A percentile compares a stretch with the other conserved stretches of the same genome.
Conservation (phyloP, 352 stramenopile species). For the Pythium sukuiense region DNA sequence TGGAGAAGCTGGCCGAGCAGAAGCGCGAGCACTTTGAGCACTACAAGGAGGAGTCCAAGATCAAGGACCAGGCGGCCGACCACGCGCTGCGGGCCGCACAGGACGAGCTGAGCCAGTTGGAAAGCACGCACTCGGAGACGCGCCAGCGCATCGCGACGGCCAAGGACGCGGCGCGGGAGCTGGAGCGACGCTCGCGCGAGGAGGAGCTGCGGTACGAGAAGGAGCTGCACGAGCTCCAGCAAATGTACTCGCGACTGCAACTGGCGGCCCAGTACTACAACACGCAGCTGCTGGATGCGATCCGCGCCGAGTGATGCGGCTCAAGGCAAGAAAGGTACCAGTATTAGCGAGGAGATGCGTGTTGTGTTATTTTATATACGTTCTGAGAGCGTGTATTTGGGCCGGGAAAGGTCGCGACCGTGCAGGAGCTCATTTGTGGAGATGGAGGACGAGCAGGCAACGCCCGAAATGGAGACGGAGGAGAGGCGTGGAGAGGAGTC, state of each 20-base stretch:
- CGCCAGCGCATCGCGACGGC: slow-evolving; percentile 56
- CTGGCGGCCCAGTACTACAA: slow-evolving; percentile 72
- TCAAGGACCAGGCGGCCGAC: slow-evolving; percentile 60
- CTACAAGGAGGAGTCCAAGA: slow-evolving; percentile 61
- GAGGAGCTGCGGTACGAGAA: slow-evolving; percentile 64
- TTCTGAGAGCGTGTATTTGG: background rate
- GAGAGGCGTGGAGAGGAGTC: background rate
- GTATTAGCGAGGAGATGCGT: background rate
- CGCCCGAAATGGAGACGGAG: slow-evolving; percentile 1
- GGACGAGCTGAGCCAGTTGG: slow-evolving; percentile 56
- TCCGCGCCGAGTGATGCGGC: slow-evolving; percentile 24
- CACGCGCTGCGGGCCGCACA: slow-evolving; percentile 54
- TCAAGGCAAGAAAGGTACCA: background rate
- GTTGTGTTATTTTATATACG: slow-evolving; percentile 20
- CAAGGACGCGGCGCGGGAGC: slow-evolving; percentile 51
- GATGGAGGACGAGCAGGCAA: slow-evolving; percentile 2
- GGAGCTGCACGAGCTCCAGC: slow-evolving; percentile 58
- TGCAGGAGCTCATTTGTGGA: slow-evolving; percentile 5
- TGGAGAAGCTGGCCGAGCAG: slow-evolving; percentile 69
- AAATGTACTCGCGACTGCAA: slow-evolving; percentile 75
- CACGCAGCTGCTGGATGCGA: slow-evolving; percentile 50
- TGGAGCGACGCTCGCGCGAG: slow-evolving; percentile 67
- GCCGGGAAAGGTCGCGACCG: slow-evolving; percentile 6
- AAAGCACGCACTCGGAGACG: slow-evolving; percentile 44
- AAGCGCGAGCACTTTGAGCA: slow-evolving; percentile 68